Percentiles rank a stretch among this genome's conserved stretches.
Conservation (phyloP, 495 filamentous ascomycete genomes). For the Terfezia boudieri region DNA sequence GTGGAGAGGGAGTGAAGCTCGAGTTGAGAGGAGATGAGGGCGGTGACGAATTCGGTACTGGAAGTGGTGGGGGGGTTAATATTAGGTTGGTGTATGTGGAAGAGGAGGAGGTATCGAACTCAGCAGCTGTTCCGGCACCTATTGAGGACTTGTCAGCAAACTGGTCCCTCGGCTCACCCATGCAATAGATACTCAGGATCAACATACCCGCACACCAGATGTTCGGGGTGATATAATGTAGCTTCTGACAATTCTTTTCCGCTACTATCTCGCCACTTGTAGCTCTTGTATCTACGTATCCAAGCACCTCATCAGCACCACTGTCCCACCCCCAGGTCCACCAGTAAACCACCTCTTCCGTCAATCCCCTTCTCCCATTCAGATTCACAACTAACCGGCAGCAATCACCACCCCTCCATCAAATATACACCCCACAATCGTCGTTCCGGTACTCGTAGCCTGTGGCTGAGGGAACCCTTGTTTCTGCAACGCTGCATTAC, state of each 20-base stretch:
- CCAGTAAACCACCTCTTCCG: not conserved
- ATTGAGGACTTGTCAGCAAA: not conserved
- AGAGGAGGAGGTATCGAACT: constrained; percentile 85
- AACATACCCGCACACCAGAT: constrained; percentile 76
- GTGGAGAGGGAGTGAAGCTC: constrained; percentile 91
- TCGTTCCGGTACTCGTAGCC: constrained; percentile 96
- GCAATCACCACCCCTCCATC: constrained; percentile 64
- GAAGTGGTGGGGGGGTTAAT: constrained; percentile 34
- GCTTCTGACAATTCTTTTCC: constrained; percentile 99
- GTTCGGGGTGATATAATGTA: constrained; percentile 95
- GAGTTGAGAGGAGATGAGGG: constrained; percentile 93
- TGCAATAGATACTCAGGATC: constrained; percentile 17
- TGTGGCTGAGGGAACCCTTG: constrained; percentile 83
- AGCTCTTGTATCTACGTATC: constrained; percentile 72
- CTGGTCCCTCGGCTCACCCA: constrained; percentile 1
- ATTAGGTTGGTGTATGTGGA: constrained; percentile 45
- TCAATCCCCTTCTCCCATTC: constrained; percentile 4
- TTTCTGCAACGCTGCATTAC: constrained; percentile 86
- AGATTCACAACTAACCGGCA: constrained; percentile 32
- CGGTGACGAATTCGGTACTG: constrained; percentile 87
- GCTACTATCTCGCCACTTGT: constrained; percentile 96
- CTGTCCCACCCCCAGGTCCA: not conserved
- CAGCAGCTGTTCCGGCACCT: constrained; percentile 76
- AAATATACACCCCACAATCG: constrained; percentile 94
- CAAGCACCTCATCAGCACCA: not conserved